Evolutionary conservation across 352 stramenopile species (phyloP), one percentile per base, ranked within the genome.

Genomic region (Phytopythium aichiense): DNA sequence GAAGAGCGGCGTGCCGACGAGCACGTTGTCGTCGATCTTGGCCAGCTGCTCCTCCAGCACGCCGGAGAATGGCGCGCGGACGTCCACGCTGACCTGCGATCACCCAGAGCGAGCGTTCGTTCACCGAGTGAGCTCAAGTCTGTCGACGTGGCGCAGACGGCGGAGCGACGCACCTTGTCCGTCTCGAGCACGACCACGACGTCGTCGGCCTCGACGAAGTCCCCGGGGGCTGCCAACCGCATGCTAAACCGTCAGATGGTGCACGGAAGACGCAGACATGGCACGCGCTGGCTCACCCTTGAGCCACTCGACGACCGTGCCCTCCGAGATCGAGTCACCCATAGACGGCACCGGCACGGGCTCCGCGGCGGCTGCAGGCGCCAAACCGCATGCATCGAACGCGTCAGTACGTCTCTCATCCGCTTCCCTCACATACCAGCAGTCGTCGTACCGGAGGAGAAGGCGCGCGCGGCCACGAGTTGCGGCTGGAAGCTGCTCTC

Each of bases 151-250:
- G 0, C 7, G 22, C 7, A 35, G 53, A 5, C 30, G 40, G 52
- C 15, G 20, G 40, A 2, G 1, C 33, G 35, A 54, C 35, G 25
- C 11, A 99, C 96, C 84, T 99, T 99, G 76, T 99, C 98, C 7
- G 97, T 99, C 83, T 99, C 98, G 11, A 99, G 72, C 8, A 99
- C 89, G 18, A 98, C 88, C 16, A 99, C 92, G 33, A 99, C 96
- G 48, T 99, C 97, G 74, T 99, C 97, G 7, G 79, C 83, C 31
- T 96, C 76, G 37, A 99, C 90, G 40, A 87, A 95, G 62, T 99
- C 97, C 45, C 98, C 98, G 7, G 91, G 79, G 15, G 80, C 79
- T 83, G 60, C 53, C 65, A 7, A 59, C 23, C 43, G 53, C 8
- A 46, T 18, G 7, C 7, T 15, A 38, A 1, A 38, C 33, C 33